A percentile compares a stretch with the other conserved stretches of the same genome.
These are phyloP conservation scores for Leccinellum rugosiceps DNA, from an alignment of 768 basidiomycete species.

Conservation along the genomic window DNA sequence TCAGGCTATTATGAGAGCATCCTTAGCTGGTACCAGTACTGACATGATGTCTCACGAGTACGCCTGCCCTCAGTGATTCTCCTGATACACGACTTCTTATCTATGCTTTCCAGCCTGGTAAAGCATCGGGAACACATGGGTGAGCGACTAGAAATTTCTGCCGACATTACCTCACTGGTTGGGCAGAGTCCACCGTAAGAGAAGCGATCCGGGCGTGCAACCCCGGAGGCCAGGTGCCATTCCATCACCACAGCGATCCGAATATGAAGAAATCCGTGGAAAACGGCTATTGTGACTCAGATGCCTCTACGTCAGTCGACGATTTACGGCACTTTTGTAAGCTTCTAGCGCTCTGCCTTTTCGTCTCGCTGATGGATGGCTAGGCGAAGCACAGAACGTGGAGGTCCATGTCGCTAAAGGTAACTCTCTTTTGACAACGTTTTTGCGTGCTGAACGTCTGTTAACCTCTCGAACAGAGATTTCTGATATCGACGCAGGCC, in stretches of 20 bases:
- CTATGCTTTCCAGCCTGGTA: conserved; percentile 8
- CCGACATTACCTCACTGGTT: background rate
- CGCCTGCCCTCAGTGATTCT: background rate
- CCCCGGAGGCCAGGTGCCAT: too few species aligned
- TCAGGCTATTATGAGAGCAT: too few species aligned
- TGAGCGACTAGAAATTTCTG: conserved; percentile 13
- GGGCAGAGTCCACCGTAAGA: background rate
- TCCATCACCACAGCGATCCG: conserved; percentile 52
- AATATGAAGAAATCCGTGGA: conserved; percentile 55
- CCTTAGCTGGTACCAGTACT: too few species aligned
- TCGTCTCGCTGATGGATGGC: background rate
- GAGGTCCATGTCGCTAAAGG: conserved; percentile 61
- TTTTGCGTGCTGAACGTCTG: background rate
- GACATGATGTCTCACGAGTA: background rate
- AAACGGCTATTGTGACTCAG: conserved; percentile 74
- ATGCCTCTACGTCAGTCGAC: conserved; percentile 56
- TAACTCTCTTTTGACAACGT: conserved; percentile 17
- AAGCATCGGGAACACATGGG: conserved; percentile 39
- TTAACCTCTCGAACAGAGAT: conserved; percentile 42
- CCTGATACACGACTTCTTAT: conserved; percentile 21
- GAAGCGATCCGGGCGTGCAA: background rate
- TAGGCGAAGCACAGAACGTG: conserved; percentile 52
- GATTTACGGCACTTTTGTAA: conserved; percentile 56
- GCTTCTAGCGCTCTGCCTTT: background rate
- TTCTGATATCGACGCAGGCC: conserved; percentile 42